Conservation (phyloP, 2,329 filamentous ascomycete genomes). For the Fusarium hostae region DNA sequence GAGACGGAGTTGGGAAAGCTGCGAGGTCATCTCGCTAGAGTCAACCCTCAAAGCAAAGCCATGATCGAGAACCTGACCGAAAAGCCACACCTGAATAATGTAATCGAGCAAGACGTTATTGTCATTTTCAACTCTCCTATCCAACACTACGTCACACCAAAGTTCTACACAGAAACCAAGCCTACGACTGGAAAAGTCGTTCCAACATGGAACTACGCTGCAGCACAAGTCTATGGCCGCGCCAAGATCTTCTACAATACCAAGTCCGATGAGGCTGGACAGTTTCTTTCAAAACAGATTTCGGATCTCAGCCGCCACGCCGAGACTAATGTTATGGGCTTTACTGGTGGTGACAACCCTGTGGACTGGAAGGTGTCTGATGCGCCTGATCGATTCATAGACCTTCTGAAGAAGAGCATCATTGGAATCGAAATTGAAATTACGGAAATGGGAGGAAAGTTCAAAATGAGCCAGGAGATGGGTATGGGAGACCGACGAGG, state of each 20-base stretch:
- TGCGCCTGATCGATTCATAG: slow-evolving; percentile 66
- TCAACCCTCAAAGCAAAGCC: slow-evolving; percentile 72
- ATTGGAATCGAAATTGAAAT: slow-evolving; percentile 70
- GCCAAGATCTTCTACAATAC: slow-evolving; percentile 65
- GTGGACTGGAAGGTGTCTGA: slow-evolving; percentile 66
- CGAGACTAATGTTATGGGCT: slow-evolving; percentile 68
- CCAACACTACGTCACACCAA: slow-evolving; percentile 75
- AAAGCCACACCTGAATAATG: slow-evolving; percentile 31
- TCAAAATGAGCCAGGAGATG: slow-evolving; percentile 75
- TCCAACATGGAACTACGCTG: slow-evolving; percentile 77
- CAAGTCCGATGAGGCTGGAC: slow-evolving; percentile 54
- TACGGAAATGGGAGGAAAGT: slow-evolving; percentile 67
- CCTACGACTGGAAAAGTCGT: slow-evolving; percentile 73
- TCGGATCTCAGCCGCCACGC: slow-evolving; percentile 61
- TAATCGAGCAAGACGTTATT: slow-evolving; percentile 65
- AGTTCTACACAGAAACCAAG: slow-evolving; percentile 75
- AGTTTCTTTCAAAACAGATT: slow-evolving; percentile 62
- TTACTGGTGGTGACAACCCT: slow-evolving; percentile 53
- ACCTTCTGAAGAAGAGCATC: slow-evolving; percentile 67
- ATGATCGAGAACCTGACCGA: slow-evolving; percentile 60
- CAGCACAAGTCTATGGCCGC: slow-evolving; percentile 71
- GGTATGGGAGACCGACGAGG: slow-evolving; percentile 63
- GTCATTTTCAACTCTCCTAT: slow-evolving; percentile 69
- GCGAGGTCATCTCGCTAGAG: slow-evolving; percentile 70
- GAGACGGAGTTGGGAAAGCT: slow-evolving; percentile 58